Evolutionary conservation across 2,329 filamentous ascomycete genomes (phyloP).

Genomic region (Fragosphaeria purpurea): DNA sequence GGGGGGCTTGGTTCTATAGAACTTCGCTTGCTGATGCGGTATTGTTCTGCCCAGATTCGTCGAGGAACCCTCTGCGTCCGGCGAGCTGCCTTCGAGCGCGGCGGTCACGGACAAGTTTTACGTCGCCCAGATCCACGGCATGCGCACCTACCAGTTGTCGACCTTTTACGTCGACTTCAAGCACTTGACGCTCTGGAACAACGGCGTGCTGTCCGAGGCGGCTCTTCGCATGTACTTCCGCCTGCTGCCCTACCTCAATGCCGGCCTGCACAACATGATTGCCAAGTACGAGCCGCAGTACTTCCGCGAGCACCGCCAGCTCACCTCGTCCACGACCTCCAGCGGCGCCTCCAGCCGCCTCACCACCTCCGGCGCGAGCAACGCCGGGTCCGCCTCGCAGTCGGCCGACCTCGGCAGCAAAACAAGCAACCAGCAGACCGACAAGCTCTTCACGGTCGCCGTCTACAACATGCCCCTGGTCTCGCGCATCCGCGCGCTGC

Average conservation of each 20-base stretch:
- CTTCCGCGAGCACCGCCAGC: slow-evolving; percentile 84
- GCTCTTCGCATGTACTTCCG: slow-evolving; percentile 90
- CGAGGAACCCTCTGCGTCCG: slow-evolving; percentile 57
- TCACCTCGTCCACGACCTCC: slow-evolving; percentile 40
- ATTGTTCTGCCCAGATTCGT: slow-evolving; percentile 40
- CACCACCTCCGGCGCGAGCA: slow-evolving; percentile 57
- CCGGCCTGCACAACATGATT: slow-evolving; percentile 84
- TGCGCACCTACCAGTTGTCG: slow-evolving; percentile 65
- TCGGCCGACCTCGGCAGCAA: slow-evolving; percentile 59
- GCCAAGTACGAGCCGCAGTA: slow-evolving; percentile 91
- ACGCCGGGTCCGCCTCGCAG: slow-evolving; percentile 51
- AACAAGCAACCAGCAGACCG: slow-evolving; percentile 87
- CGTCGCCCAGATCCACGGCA: slow-evolving; percentile 69
- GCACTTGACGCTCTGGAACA: slow-evolving; percentile 67
- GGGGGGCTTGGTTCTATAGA: too few relatives aligned
- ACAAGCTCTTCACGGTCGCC: slow-evolving; percentile 87
- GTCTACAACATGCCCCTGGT: slow-evolving; percentile 90
- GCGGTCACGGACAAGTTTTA: slow-evolving; percentile 69
- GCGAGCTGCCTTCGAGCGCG: slow-evolving; percentile 56
- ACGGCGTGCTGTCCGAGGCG: slow-evolving; percentile 73
- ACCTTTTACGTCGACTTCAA: slow-evolving; percentile 82
- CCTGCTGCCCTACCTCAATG: slow-evolving; percentile 82
- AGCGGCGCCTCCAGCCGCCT: slow-evolving; percentile 47
- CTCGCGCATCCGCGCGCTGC: slow-evolving; percentile 73
- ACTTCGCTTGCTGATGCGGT: background rate